A percentile compares a stretch with the other conserved stretches of the same genome.
phyloP scores from a whole-genome alignment of 2,329 filamentous ascomycete genomes.

The Camillea tinctor region DNA sequence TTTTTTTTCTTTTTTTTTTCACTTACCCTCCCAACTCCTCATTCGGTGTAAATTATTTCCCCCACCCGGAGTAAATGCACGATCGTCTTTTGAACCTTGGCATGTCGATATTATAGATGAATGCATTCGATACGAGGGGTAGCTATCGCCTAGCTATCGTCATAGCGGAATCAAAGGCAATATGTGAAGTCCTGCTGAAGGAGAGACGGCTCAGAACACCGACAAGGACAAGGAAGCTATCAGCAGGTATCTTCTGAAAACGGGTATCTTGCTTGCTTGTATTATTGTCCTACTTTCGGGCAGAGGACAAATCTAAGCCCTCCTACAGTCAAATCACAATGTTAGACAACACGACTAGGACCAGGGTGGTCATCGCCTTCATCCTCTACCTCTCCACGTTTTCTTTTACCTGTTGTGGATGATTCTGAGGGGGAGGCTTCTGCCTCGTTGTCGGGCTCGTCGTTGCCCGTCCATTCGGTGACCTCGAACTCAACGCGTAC shows the following conservation, averaged over 20 bases:
- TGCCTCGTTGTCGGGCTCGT: slow-evolving; percentile 31
- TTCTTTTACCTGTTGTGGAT: slow-evolving; percentile 49
- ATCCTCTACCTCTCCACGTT: slow-evolving; percentile 44
- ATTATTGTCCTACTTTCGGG: background rate
- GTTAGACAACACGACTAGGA: background rate
- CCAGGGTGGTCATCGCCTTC: slow-evolving; percentile 5
- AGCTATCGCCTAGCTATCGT: background rate
- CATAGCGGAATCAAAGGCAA: background rate
- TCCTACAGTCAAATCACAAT: background rate
- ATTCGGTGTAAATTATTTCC: slow-evolving; percentile 16
- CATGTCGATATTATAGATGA: background rate
- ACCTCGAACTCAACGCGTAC: slow-evolving; percentile 81
- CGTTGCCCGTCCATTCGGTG: slow-evolving; percentile 64
- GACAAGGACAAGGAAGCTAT: background rate
- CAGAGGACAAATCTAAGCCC: background rate
- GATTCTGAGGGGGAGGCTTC: slow-evolving; percentile 38
- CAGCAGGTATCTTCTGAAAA: background rate
- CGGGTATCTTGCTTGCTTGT: background rate
- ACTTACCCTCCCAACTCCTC: slow-evolving; percentile 7
- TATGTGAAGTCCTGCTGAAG: background rate
- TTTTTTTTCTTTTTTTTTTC: too few relatives aligned
- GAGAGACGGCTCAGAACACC: background rate
- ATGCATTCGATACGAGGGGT: background rate
- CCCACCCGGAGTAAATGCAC: slow-evolving; percentile 13
- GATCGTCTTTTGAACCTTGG: slow-evolving; percentile 13